phyloP scores from a whole-genome alignment of 176 grass and related monocot genomes.

The Eragrostis nindensis region DNA sequence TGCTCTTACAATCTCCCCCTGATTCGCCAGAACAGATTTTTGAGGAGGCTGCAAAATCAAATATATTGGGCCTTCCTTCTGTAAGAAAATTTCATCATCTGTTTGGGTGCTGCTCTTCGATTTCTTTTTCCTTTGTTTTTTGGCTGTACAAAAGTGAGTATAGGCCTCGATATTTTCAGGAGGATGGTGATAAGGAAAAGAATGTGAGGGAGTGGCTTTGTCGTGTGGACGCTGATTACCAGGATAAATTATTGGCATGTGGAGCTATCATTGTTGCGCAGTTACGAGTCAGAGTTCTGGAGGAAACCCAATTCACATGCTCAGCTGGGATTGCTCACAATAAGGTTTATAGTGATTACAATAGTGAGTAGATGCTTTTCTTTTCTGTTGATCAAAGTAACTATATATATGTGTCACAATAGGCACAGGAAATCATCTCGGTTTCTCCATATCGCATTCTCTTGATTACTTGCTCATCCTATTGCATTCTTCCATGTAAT shows the following conservation, averaged over 20 bases:
- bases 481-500: slow-evolving; percentile 28
- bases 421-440: slow-evolving; percentile 3
- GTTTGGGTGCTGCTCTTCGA: neutral
- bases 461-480: slow-evolving; percentile 31
- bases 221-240: slow-evolving; percentile 60
- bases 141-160: slow-evolving; percentile 20
- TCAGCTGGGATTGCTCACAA: slow-evolving; percentile 95
- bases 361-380: slow-evolving; percentile 46
- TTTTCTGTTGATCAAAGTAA: slow-evolving; percentile 32
- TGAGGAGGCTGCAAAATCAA: slow-evolving; percentile 76
- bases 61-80: slow-evolving; percentile 65
- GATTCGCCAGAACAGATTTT: slow-evolving; percentile 48
- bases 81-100: slow-evolving; percentile 48
- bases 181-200: slow-evolving; percentile 54
- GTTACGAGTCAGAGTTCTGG: slow-evolving; percentile 72
- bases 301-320: slow-evolving; percentile 89
- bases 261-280: slow-evolving; percentile 88
- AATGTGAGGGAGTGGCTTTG: slow-evolving; percentile 74
- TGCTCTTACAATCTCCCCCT: slow-evolving; percentile 71
- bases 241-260: slow-evolving; percentile 80
- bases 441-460: neutral
- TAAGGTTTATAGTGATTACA: slow-evolving; percentile 63
- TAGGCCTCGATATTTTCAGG: slow-evolving; percentile 47
- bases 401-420: neutral
- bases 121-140: neutral